phyloP scores from a whole-genome alignment of 768 basidiomycete species.

The Mycena filopes region DNA sequence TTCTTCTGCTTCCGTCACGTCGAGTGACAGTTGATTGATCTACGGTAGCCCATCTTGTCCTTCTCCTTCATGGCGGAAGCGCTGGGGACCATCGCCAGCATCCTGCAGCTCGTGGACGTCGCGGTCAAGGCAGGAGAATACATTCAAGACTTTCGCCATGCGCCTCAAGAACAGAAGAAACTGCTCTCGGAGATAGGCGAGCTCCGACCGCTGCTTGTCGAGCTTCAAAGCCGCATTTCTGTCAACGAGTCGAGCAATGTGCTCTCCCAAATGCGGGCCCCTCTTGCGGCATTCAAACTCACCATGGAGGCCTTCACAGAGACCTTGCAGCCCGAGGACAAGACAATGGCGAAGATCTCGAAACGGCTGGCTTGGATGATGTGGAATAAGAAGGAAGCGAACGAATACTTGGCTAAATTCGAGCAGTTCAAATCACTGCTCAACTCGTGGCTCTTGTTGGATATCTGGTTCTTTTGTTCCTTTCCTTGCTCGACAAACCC shows the following conservation, averaged over 20 bases:
- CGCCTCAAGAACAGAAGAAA: background rate
- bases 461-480: slow-evolving; percentile 4
- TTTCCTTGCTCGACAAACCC: too few relatives aligned
- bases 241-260: background rate
- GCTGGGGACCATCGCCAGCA: background rate
- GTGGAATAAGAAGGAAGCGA: background rate
- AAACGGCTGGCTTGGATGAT: background rate
- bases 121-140: background rate
- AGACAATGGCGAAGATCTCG: background rate
- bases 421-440: slow-evolving; percentile 7
- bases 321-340: background rate
- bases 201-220: background rate
- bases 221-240: background rate
- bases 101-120: slow-evolving; percentile 2
- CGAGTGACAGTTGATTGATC: too few relatives aligned
- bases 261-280: background rate
- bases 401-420: background rate
- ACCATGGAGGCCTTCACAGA: slow-evolving; percentile 2
- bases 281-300: background rate
- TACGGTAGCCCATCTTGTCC: background rate
- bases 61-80: slow-evolving; percentile 6
- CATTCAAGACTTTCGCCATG: background rate
- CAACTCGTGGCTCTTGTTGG: background rate
- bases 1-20: too few relatives aligned
- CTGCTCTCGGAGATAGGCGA: background rate